A percentile compares a stretch with the other conserved stretches of the same genome.
These are phyloP conservation scores for Aspergillus sclerotioniger DNA, from an alignment of 495 filamentous ascomycete species.

Conservation along the genomic window DNA sequence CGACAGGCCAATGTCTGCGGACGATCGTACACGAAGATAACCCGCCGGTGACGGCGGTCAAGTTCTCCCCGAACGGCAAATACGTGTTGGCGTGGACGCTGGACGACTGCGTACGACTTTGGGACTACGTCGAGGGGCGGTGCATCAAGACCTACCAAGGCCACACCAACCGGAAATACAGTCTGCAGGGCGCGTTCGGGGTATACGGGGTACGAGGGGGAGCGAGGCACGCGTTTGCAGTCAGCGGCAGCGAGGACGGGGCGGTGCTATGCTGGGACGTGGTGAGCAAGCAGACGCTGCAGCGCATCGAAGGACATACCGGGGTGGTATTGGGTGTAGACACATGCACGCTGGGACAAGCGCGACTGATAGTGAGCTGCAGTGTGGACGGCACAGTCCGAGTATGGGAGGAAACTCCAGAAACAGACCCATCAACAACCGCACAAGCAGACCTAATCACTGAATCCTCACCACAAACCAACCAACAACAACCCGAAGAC, in stretches of 20 bases:
- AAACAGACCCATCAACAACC: neutral
- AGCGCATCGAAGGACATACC: constrained; percentile 66
- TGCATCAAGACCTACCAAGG: constrained; percentile 98
- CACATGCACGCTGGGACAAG: constrained; percentile 40
- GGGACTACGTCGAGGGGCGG: constrained; percentile 87
- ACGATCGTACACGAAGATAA: constrained; percentile 97
- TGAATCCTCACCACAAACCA: neutral
- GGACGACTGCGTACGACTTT: constrained; percentile 84
- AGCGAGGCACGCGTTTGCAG: constrained; percentile 59
- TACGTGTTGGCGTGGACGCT: constrained; percentile 89
- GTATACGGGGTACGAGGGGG: constrained; percentile 46
- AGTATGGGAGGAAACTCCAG: constrained; percentile 40
- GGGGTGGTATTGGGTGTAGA: constrained; percentile 87
- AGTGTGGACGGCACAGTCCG: constrained; percentile 63
- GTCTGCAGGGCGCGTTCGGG: constrained; percentile 78
- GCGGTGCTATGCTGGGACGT: constrained; percentile 88
- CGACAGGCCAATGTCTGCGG: constrained; percentile 89
- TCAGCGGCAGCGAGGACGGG: constrained; percentile 84
- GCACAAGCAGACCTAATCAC: neutral
- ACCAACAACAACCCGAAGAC: neutral
- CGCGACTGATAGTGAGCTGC: constrained; percentile 57
- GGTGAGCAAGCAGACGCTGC: constrained; percentile 74
- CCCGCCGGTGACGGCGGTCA: constrained; percentile 82
- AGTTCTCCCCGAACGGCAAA: constrained; percentile 90
- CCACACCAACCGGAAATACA: constrained; percentile 80